phyloP scores from a whole-genome alignment of 2,329 filamentous ascomycete species.

The Ceratocystiopsis minuta region DNA sequence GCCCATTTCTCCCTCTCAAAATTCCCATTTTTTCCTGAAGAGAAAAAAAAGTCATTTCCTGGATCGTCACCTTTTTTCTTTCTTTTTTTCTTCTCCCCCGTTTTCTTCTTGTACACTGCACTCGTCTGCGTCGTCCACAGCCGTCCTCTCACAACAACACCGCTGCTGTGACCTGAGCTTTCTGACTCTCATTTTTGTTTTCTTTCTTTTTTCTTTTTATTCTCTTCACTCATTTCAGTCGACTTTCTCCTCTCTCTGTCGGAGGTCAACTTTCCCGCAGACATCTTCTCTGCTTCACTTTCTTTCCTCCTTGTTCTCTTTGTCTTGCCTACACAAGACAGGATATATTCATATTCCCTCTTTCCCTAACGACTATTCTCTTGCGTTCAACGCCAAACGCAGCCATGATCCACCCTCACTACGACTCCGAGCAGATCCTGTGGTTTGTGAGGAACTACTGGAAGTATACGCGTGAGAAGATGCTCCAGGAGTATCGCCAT shows the following conservation, averaged over 20 bases:
- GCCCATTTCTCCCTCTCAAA: too few relatives aligned
- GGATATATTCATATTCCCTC: neutral
- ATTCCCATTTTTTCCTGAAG: too few relatives aligned
- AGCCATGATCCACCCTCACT: slow-evolving; percentile 9
- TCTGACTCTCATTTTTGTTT: neutral
- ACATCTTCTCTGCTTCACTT: too few relatives aligned
- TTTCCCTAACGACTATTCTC: neutral
- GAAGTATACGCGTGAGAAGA: slow-evolving; percentile 4
- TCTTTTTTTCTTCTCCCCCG: neutral
- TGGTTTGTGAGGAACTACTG: slow-evolving; percentile 10
- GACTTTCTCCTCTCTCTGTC: neutral
- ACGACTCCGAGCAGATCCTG: slow-evolving; percentile 7
- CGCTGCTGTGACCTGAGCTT: neutral
- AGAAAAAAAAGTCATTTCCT: too few relatives aligned
- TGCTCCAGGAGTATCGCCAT: slow-evolving; percentile 4
- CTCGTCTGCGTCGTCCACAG: too few relatives aligned
- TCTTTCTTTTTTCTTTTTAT: neutral
- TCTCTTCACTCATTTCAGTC: neutral
- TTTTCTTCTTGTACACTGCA: neutral
- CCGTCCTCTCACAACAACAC: too few relatives aligned
- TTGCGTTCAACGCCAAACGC: neutral
- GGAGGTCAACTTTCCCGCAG: neutral
- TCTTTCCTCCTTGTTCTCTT: neutral
- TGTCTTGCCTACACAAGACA: neutral
- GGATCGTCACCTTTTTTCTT: neutral